Evolutionary conservation across 176 grass and related monocot species (phyloP), one percentile per base, ranked within the genome.

Genomic region (Aegilops sharonensis): DNA sequence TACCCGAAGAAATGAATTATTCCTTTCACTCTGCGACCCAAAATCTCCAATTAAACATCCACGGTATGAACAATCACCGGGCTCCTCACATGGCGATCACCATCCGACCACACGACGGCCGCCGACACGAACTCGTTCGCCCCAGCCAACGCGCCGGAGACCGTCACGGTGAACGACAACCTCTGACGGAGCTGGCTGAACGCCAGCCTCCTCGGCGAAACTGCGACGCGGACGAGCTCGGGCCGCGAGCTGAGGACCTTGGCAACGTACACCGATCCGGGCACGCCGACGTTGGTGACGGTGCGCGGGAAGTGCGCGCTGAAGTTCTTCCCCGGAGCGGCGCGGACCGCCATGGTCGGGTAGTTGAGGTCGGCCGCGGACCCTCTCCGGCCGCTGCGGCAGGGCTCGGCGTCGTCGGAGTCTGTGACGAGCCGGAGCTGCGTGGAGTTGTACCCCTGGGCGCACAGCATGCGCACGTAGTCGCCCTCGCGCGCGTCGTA

Each of bases 221-320:
- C 80, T 1, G 23, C 1, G 25, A 91, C 79, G 11, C 5, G 47
- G 4, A 91, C 0, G 4, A 29, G 31, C 0, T 20, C 18, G 0
- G 17, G 10, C 64, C 52, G 20, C 3, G 62, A 30, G 2, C 11
- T 20, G 27, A 43, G 9, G 25, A 91, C 17, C 68, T 34, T 77
- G 7, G 45, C 86, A 0, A 2, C 20, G 31, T 93, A 93, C 35
- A 50, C 65, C 10, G 83, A 80, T 4, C 23, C 35, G 0, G 73
- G 15, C 3, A 25, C 21, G 0, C 89, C 89, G 39, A 91, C 89
- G 83, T 91, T 93, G 83, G 89, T 93, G 78, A 91, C 88, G 0
- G 78, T 71, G 23, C 92, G 86, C 1, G 74, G 79, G 73, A 93
- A 93, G 2, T 4, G 11, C 11, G 45, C 24, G 20, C 6, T 48